Base-by-base conservation (phyloP, 2,329 filamentous ascomycete species). In the Coniochaeta sp. region DNA sequence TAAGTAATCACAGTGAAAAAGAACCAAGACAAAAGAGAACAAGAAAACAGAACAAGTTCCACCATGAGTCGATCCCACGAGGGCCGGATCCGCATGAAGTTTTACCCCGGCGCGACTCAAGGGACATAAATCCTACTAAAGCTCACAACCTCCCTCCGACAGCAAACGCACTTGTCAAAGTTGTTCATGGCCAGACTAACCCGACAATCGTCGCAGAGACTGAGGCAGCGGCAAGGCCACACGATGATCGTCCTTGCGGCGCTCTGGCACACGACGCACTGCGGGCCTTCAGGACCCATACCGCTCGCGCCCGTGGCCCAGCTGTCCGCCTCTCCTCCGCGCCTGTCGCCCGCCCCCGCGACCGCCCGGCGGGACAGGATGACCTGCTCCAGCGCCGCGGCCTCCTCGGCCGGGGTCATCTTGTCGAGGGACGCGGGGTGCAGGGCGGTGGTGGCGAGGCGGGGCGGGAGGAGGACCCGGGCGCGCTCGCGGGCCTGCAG, bases 151-250 rank as follows among this genome's bases (percentile, higher is more conserved):
- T 95, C 89, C 60, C 91, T 85, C 58, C 95, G 84, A 73, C 95
- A 98, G 69, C 93, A 98, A 43, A 98, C 93, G 71, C 95, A 99
- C 70, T 91, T 96, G 64, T 93, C 91, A 72, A 96, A 98, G 72
- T 98, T 98, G 72, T 97, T 96, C 86, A 96, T 93, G 3, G 95
- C 95, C 63, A 98, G 80, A 50, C 91, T 93, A 38, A 98, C 90
- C 34, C 95, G 83, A 71, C 95, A 98, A 66, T 98, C 95, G 72
- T 99, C 95, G 71, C 95, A 98, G 14, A 98, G 81, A 66, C 91
- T 93, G 61, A 99, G 81, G 71, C 95, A 99, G 2, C 95, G 89
- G 72, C 95, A 99, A 0, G 95, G 95, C 95, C 95, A 98, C 1
- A 96, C 89, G 59, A 99, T 89, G 62, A 98, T 89, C 8, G 90